phyloP scores from a whole-genome alignment of 1,139 yeast species.

The Saccharomyces hybrid region DNA sequence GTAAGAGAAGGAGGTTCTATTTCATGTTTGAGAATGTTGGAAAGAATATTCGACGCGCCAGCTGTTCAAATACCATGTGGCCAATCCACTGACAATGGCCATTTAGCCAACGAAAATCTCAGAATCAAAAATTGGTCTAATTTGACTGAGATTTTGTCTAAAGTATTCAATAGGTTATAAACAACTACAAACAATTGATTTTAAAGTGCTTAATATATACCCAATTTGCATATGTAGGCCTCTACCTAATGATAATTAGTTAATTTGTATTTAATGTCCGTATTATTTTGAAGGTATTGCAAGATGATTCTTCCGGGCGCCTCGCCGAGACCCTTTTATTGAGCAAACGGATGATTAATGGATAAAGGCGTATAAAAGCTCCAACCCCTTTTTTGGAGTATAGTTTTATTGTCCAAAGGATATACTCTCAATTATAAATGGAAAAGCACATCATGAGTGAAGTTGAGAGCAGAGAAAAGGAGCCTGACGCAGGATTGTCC shows the following conservation, averaged over 20 bases:
- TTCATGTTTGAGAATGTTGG: slow-evolving; percentile 81
- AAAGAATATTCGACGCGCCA: slow-evolving; percentile 71
- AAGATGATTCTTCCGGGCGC: neutral
- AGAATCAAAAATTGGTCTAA: slow-evolving; percentile 72
- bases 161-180: slow-evolving; percentile 40
- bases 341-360: neutral
- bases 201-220: neutral
- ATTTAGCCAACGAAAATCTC: slow-evolving; percentile 76
- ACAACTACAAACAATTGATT: neutral
- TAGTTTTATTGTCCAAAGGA: neutral
- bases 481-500: slow-evolving; percentile 12
- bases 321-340: neutral
- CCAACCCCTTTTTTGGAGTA: neutral
- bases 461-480: neutral
- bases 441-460: neutral
- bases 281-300: neutral
- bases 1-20: slow-evolving; percentile 96
- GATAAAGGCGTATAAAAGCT: neutral
- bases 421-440: neutral
- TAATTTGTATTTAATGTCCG: neutral
- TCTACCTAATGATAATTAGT: neutral
- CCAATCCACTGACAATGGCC: slow-evolving; percentile 91
- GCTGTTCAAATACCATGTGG: slow-evolving; percentile 98
- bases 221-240: neutral
- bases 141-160: slow-evolving; percentile 56